These are phyloP conservation scores for Dryas drummondii DNA, from an alignment of 306 rosid species.

Conservation along the genomic window DNA sequence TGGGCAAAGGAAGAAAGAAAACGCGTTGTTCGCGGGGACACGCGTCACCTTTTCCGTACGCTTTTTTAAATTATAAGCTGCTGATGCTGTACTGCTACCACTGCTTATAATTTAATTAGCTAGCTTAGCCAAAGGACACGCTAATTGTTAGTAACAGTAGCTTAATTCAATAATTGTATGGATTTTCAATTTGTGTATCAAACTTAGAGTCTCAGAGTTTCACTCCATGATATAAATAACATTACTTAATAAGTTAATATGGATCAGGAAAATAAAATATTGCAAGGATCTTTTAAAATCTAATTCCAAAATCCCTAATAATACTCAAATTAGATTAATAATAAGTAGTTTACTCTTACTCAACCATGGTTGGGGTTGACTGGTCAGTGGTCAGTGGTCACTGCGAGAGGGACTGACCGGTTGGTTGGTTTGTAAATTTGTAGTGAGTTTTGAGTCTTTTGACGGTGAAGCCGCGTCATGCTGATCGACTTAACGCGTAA, in stretches of 20 bases:
- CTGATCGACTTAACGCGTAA: constrained; percentile 23
- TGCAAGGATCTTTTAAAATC: no score
- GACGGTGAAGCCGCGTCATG: constrained; percentile 30
- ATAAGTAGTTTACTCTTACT: background rate
- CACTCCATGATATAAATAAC: no score
- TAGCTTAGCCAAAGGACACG: background rate
- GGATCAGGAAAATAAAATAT: no score
- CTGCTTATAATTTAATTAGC: background rate
- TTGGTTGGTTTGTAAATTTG: background rate
- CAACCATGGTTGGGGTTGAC: constrained; percentile 30
- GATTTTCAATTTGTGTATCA: no score
- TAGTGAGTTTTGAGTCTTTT: background rate
- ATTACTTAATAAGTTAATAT: no score
- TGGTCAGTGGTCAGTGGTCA: background rate
- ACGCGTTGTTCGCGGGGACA: constrained; percentile 71
- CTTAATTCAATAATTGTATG: no score
- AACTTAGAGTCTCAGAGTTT: no score
- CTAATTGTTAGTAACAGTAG: background rate
- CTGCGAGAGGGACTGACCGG: background rate
- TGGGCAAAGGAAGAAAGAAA: constrained; percentile 43
- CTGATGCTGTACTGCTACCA: background rate
- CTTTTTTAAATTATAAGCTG: background rate
- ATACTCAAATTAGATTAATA: no score
- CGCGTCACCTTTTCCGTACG: constrained; percentile 65
- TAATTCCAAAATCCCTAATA: no score